Evolutionary conservation across 2,329 filamentous ascomycete genomes (phyloP).

Genomic region (Plectosphaerella plurivora): DNA sequence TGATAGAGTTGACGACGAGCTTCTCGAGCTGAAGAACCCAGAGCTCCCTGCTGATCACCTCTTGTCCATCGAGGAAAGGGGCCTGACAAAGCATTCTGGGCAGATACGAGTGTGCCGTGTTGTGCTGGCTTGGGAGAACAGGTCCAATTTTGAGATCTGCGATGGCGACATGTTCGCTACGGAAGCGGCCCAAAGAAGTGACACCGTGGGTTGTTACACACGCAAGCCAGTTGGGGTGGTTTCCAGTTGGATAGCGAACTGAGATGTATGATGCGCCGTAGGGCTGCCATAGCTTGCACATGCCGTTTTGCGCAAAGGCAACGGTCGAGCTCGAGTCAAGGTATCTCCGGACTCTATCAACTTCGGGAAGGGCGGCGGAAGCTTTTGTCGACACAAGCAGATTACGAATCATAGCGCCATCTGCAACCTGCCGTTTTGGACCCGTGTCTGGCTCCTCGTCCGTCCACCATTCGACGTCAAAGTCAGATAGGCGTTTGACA

Average conservation of each 20-base stretch:
- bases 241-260: slow-evolving; percentile 29
- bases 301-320: slow-evolving; percentile 83
- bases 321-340: slow-evolving; percentile 64
- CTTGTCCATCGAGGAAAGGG: slow-evolving; percentile 34
- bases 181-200: slow-evolving; percentile 43
- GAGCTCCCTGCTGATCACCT: slow-evolving; percentile 37
- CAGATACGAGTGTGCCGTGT: slow-evolving; percentile 27
- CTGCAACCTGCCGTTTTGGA: slow-evolving; percentile 33
- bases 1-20: slow-evolving; percentile 71
- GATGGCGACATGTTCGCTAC: slow-evolving; percentile 46
- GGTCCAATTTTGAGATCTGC: slow-evolving; percentile 44
- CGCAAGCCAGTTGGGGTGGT: slow-evolving; percentile 64
- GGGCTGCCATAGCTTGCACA: slow-evolving; percentile 63
- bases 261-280: slow-evolving; percentile 37
- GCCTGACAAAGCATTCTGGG: slow-evolving; percentile 34
- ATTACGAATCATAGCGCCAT: slow-evolving; percentile 52
- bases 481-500: slow-evolving; percentile 22
- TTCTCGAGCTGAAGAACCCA: slow-evolving; percentile 76
- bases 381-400: slow-evolving; percentile 79
- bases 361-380: slow-evolving; percentile 58
- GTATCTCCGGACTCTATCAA: slow-evolving; percentile 55
- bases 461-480: slow-evolving; percentile 53
- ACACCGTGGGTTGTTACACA: slow-evolving; percentile 60
- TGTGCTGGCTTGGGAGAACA: slow-evolving; percentile 27
- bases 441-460: slow-evolving; percentile 32